phyloP scores from a whole-genome alignment of 257 asterid species.

The Salvia miltiorrhiza region DNA sequence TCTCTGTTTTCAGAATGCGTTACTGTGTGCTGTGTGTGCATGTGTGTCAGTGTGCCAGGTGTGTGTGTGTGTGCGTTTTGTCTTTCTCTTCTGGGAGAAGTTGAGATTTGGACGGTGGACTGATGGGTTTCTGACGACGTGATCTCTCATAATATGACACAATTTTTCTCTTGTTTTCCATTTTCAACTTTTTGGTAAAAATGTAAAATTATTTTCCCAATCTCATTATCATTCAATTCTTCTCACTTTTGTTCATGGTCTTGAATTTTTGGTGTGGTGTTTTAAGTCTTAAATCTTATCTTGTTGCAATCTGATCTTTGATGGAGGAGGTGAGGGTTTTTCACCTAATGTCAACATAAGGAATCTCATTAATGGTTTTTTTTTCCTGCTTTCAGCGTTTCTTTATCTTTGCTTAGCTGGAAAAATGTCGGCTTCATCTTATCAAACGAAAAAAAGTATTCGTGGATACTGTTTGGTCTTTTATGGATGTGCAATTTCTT shows the following conservation, averaged over 20 bases:
- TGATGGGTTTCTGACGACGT: slow-evolving; percentile 18
- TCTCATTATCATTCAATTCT: background rate
- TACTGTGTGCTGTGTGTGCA: background rate
- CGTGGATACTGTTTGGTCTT: slow-evolving; percentile 15
- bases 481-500: slow-evolving; percentile 13
- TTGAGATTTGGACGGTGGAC: slow-evolving; percentile 24
- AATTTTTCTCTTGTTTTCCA: background rate
- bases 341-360: slow-evolving; percentile 24
- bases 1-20: slow-evolving; percentile 20
- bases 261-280: background rate
- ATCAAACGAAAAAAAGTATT: slow-evolving; percentile 14
- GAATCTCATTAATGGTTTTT: slow-evolving; percentile 23
- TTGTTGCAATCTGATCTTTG: slow-evolving; percentile 24
- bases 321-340: slow-evolving; percentile 7
- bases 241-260: background rate
- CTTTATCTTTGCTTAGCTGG: slow-evolving; percentile 27
- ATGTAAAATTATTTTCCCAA: background rate
- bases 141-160: slow-evolving; percentile 14
- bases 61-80: slow-evolving; percentile 3
- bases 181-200: background rate
- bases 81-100: slow-evolving; percentile 4
- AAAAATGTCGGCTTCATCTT: slow-evolving; percentile 23
- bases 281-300: slow-evolving; percentile 6
- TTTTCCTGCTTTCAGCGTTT: slow-evolving; percentile 22
- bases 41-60: background rate